These are phyloP conservation scores for Plectranthus barbatus DNA, from an alignment of 257 asterid species.

Conservation along the genomic window DNA sequence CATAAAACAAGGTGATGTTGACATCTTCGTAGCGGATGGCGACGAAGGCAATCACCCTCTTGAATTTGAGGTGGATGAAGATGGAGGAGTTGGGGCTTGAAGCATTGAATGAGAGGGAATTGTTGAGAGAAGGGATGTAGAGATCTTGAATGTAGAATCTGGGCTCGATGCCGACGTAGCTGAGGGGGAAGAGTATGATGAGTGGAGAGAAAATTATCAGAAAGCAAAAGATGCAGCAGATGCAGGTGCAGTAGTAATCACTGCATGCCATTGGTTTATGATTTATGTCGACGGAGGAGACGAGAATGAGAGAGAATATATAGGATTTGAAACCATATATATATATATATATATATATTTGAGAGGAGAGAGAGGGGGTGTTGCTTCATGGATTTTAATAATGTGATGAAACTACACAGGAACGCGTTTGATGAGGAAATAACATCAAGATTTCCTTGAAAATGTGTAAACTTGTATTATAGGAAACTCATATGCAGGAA, in stretches of 20 bases:
- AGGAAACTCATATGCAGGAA: no score
- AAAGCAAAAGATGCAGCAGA: not conserved
- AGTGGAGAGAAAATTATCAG: not conserved
- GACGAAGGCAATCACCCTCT: not conserved
- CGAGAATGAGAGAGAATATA: no score
- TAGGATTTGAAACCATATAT: no score
- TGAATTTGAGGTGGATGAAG: slow-evolving; percentile 6
- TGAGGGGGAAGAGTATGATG: not conserved
- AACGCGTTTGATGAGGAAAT: no score
- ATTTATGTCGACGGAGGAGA: no score
- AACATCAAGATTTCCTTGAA: no score
- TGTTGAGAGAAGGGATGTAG: slow-evolving; percentile 4
- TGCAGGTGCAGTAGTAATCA: not conserved
- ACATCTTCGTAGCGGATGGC: not conserved
- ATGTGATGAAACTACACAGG: no score
- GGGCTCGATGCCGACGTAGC: not conserved
- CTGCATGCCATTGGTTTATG: not conserved
- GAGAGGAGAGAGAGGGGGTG: no score
- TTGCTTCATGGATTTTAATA: no score
- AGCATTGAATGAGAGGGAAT: not conserved
- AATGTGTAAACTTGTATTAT: no score
- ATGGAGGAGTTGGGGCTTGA: not conserved
- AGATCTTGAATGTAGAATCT: not conserved
- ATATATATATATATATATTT: no score
- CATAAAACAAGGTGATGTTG: not conserved